These are phyloP conservation scores for Tylopilus sp. DNA, from an alignment of 1,284 basidiomycete genomes.

Conservation along the genomic window DNA sequence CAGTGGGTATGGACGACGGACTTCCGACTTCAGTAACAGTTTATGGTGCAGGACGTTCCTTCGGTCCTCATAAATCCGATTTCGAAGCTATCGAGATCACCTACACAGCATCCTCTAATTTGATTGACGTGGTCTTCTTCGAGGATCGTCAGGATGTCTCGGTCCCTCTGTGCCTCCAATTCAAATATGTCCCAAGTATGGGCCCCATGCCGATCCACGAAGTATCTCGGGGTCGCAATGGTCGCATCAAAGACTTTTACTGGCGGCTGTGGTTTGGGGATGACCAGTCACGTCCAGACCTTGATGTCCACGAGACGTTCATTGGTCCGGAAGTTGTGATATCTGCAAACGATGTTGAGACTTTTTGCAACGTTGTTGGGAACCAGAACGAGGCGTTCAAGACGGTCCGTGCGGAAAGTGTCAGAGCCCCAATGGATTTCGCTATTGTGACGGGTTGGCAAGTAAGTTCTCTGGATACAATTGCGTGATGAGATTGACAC, in stretches of 20 bases:
- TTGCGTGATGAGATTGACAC: conserved; percentile 10
- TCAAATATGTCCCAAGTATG: conserved; percentile 84
- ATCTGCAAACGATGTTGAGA: conserved; percentile 72
- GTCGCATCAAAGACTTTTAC: conserved; percentile 93
- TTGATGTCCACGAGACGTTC: conserved; percentile 78
- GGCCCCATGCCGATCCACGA: conserved; percentile 95
- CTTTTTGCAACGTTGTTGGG: conserved; percentile 91
- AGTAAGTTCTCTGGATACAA: conserved; percentile 46
- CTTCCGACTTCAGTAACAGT: conserved; percentile 56
- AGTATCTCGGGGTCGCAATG: conserved; percentile 79
- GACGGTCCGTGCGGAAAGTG: conserved; percentile 60
- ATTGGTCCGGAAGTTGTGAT: conserved; percentile 81
- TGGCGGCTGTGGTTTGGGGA: conserved; percentile 97
- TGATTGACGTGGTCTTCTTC: conserved; percentile 76
- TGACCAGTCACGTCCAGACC: conserved; percentile 66
- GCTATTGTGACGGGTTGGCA: conserved; percentile 98
- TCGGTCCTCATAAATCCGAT: conserved; percentile 64
- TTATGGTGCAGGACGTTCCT: conserved; percentile 79
- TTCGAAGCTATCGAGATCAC: conserved; percentile 86
- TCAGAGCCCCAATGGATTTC: conserved; percentile 96
- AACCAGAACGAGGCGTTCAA: conserved; percentile 93
- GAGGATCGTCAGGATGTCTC: conserved; percentile 80
- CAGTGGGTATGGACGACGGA: conserved; percentile 50
- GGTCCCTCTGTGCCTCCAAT: conserved; percentile 81
- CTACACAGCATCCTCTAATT: conserved; percentile 51